phyloP scores from a whole-genome alignment of 1,284 basidiomycete genomes.

The Takashimella koratensis region DNA sequence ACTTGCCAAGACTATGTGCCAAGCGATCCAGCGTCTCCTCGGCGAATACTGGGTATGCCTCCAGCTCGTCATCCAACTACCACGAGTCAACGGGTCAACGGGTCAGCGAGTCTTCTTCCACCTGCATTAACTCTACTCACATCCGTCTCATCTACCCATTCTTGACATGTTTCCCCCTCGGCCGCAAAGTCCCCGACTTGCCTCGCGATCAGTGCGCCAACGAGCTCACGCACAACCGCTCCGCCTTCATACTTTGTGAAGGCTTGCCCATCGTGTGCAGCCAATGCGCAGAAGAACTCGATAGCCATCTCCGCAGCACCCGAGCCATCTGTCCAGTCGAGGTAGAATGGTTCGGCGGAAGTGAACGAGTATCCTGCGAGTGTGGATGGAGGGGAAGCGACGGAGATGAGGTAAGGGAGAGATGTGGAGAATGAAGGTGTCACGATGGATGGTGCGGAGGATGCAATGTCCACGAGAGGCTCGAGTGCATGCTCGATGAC shows the following conservation, averaged over 20 bases:
- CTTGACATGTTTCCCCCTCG: constrained; percentile 55
- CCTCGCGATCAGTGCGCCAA: constrained; percentile 31
- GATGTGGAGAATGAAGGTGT: constrained; percentile 60
- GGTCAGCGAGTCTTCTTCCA: neutral
- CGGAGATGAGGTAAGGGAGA: constrained; percentile 58
- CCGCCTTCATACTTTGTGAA: constrained; percentile 28
- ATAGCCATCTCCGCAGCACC: constrained; percentile 58
- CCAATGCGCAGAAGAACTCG: constrained; percentile 39
- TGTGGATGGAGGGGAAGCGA: constrained; percentile 28
- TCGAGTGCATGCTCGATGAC: constrained; percentile 50
- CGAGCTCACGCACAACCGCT: constrained; percentile 25
- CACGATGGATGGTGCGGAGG: constrained; percentile 62
- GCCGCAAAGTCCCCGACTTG: constrained; percentile 29
- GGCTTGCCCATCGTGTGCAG: constrained; percentile 26
- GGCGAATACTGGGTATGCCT: constrained; percentile 66
- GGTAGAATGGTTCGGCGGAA: constrained; percentile 22
- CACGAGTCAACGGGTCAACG: constrained; percentile 49
- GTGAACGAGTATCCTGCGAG: constrained; percentile 25
- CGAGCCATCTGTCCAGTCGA: constrained; percentile 66
- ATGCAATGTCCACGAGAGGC: constrained; percentile 67
- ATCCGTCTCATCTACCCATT: constrained; percentile 66
- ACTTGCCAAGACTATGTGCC: constrained; percentile 62
- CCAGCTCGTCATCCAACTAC: constrained; percentile 65
- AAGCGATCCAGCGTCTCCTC: constrained; percentile 74
- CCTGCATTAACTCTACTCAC: constrained; percentile 50